Evolutionary conservation across 106 monocot genomes (phyloP).

Genomic region (Dendrobium officinale): DNA sequence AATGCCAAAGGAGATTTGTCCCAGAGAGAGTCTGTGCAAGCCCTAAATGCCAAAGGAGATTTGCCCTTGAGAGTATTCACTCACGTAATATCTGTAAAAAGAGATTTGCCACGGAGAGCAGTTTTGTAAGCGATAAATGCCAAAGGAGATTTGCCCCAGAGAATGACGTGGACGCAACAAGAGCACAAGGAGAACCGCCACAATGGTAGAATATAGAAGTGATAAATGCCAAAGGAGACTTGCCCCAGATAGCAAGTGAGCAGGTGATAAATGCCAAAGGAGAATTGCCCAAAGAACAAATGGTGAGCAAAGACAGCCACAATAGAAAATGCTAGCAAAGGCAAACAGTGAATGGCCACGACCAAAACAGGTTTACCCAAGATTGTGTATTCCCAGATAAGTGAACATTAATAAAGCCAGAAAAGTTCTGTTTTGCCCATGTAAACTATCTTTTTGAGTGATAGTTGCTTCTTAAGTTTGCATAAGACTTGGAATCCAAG

Average conservation of each 20-base stretch:
- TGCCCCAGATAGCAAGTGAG: conserved; percentile 2
- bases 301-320: not conserved
- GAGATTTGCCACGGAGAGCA: conserved; percentile 14
- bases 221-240: not conserved
- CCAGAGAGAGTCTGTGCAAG: conserved; percentile 1
- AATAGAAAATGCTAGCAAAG: not conserved
- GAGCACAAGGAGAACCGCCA: not conserved
- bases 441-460: not conserved
- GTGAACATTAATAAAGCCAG: not conserved
- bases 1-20: conserved; percentile 32
- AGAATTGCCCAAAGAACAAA: conserved; percentile 5
- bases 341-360: not conserved
- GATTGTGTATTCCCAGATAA: not conserved
- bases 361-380: not conserved
- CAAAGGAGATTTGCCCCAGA: conserved; percentile 7
- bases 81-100: conserved; percentile 11
- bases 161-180: not conserved
- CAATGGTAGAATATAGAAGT: not conserved
- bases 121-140: not conserved
- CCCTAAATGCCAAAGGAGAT: conserved; percentile 40
- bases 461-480: not conserved
- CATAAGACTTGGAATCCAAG: not conserved
- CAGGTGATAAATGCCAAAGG: conserved; percentile 11
- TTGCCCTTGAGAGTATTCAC: conserved; percentile 15
- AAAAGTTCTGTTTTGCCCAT: not conserved